Percentiles rank a stretch among this genome's conserved stretches.
phyloP scores from a whole-genome alignment of 805 yeast genomes.

The Tetrapisispora iriomotensis region DNA sequence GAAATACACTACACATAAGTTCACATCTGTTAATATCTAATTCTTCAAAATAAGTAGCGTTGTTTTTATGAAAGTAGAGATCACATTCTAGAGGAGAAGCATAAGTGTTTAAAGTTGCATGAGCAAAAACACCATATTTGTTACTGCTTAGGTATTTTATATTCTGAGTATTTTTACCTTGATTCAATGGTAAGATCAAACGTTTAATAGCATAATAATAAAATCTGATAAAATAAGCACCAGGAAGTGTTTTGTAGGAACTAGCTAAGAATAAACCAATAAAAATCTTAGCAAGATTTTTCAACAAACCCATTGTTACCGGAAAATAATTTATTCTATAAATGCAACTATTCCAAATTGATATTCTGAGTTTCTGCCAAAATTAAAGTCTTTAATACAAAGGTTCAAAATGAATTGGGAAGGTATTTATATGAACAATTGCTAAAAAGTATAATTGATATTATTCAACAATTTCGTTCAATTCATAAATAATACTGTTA shows the following conservation, averaged over 20 bases:
- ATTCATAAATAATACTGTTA: too few relatives aligned
- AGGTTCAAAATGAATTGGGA: too few relatives aligned
- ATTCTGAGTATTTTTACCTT: slow-evolving; percentile 15
- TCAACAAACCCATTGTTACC: slow-evolving; percentile 1
- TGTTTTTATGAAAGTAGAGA: slow-evolving; percentile 77
- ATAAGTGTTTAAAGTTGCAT: slow-evolving; percentile 37
- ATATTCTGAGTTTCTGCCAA: too few relatives aligned
- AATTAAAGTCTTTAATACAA: too few relatives aligned
- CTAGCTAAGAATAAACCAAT: slow-evolving; percentile 15
- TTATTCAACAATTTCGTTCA: too few relatives aligned
- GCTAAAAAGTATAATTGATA: too few relatives aligned
- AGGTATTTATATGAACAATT: too few relatives aligned
- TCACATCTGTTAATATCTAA: slow-evolving; percentile 70
- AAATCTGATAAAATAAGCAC: slow-evolving; percentile 56
- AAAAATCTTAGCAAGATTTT: slow-evolving; percentile 8
- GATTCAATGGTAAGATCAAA: slow-evolving; percentile 32
- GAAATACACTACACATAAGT: slow-evolving; percentile 47
- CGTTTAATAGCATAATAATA: slow-evolving; percentile 37
- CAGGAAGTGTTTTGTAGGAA: slow-evolving; percentile 54
- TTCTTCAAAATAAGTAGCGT: slow-evolving; percentile 75
- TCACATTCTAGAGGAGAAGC: slow-evolving; percentile 78
- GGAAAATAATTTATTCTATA: too few relatives aligned
- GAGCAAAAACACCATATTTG: slow-evolving; percentile 32
- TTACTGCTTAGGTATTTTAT: slow-evolving; percentile 13
- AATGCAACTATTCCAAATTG: too few relatives aligned